Base-by-base conservation (phyloP, 345 rosid species). In the Toxicodendron radicans region DNA sequence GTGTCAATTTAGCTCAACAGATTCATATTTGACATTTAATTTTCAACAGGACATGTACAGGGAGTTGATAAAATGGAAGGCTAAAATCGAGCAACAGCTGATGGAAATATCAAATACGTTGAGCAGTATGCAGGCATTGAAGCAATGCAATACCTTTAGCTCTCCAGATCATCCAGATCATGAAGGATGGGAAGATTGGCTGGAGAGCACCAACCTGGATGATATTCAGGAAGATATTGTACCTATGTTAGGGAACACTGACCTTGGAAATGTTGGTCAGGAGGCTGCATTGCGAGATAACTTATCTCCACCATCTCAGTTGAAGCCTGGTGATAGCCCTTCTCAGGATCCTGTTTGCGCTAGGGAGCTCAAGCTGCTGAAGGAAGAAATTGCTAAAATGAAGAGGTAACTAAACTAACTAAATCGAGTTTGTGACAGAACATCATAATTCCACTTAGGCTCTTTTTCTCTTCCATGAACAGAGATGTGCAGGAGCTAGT, bases 111-210 rank as follows among this genome's bases (percentile, higher is more conserved):
- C 91, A 75, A 82, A 78, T 83, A 79, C 87, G 35, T 58, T 86
- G 79, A 84, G 74, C 81, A 79, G 58, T 75, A 71, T 85, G 79
- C 93, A 83, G 76, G 87, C 88, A 62, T 59, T 87, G 17, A 88
- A 86, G 75, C 88, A 84, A 43, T 82, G 83, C 81, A 75, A 71
- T 54, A 62, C 85, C 54, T 83, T 87, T 53, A 81, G 89, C 76
- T 90, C 87, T 51, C 45, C 85, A 61, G 73, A 81, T 71, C 83
- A 90, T 51, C 45, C 85, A 61, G 73, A 82, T 71, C 83, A 90
- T 49, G 97, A 88, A 38, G 88, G 80, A 74, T 94, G 97, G 99
- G 94, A 88, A 81, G 90, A 91, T 79, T 89, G 92, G 88, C 79
- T 92, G 79, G 89, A 84, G 75, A 86, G 74, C 81, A 71, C 87